phyloP scores from a whole-genome alignment of 257 asterid species.

The Gentiana macrophylla region DNA sequence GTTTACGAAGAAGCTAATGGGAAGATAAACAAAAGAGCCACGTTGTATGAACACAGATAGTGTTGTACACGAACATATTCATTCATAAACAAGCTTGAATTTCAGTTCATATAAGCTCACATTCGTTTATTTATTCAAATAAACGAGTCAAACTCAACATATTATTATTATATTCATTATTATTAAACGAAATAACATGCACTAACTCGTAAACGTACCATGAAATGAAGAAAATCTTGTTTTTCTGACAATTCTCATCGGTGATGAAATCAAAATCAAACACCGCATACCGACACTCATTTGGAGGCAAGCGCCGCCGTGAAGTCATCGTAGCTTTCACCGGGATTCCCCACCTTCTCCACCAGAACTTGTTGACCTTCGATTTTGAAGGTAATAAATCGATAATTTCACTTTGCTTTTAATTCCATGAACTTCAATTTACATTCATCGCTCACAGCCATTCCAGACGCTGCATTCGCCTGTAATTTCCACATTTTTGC shows the following conservation, averaged over 20 bases:
- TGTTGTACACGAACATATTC: too few species aligned
- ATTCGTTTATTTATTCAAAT: too few species aligned
- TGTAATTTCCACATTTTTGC: slow-evolving; percentile 4
- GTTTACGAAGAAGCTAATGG: too few species aligned
- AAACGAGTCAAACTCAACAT: too few species aligned
- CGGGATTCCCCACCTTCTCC: slow-evolving; percentile 59
- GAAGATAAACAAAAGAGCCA: too few species aligned
- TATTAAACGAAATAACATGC: too few species aligned
- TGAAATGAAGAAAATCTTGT: slow-evolving; percentile 79
- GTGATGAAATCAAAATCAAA: slow-evolving; percentile 74
- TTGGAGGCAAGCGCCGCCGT: slow-evolving; percentile 41
- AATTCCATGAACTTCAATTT: slow-evolving; percentile 67
- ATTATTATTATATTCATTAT: too few species aligned
- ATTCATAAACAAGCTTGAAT: too few species aligned
- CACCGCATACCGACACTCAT: slow-evolving; percentile 83
- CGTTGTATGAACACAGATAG: too few species aligned
- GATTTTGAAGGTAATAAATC: slow-evolving; percentile 57
- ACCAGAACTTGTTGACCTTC: slow-evolving; percentile 56
- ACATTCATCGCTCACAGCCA: slow-evolving; percentile 62
- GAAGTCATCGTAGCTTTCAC: slow-evolving; percentile 47
- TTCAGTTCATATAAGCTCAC: too few species aligned
- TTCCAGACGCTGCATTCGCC: slow-evolving; percentile 82
- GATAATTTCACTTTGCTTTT: slow-evolving; percentile 62
- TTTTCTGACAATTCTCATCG: slow-evolving; percentile 69
- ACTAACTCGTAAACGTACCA: slow-evolving; percentile 25